Conservation (phyloP, 2,329 filamentous ascomycete genomes). For the Colletotrichum shisoi region DNA sequence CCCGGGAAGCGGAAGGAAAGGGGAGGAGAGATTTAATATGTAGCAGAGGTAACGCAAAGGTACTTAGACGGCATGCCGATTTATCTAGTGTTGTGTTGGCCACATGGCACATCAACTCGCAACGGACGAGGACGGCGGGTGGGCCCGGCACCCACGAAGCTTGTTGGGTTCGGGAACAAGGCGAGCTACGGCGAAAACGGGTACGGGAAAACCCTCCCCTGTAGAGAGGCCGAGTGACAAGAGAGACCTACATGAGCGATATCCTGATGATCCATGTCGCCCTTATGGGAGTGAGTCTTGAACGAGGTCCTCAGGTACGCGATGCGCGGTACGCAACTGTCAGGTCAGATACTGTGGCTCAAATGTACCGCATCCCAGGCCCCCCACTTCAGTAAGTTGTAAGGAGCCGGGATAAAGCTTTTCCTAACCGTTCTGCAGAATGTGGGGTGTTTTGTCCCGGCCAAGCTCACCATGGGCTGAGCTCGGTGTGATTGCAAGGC, state of each 20-base stretch:
- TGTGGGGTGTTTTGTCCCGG: neutral
- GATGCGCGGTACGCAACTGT: conserved; percentile 1
- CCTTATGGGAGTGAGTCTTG: neutral
- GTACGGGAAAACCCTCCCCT: neutral
- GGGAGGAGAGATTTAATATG: conserved; percentile 18
- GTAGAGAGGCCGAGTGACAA: conserved; percentile 17
- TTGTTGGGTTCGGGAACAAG: conserved; percentile 17
- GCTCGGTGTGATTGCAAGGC: neutral
- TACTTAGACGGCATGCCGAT: conserved; percentile 12
- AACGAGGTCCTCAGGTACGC: conserved; percentile 7
- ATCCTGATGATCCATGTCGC: conserved; percentile 13
- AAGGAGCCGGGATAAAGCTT: neutral
- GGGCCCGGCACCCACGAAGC: conserved; percentile 13
- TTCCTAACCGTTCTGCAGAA: neutral
- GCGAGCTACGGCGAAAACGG: neutral
- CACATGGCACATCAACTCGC: conserved; percentile 1
- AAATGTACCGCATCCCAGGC: no score
- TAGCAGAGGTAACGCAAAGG: conserved; percentile 15
- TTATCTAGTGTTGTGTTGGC: conserved; percentile 26
- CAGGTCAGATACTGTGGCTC: neutral
- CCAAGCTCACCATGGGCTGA: neutral
- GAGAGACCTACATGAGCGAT: conserved; percentile 27
- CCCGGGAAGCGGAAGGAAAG: neutral
- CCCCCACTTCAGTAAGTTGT: neutral
- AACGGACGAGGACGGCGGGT: conserved; percentile 6